Evolutionary conservation across 192 early-diverging fungal genomes (phyloP).

Genomic region (Coemansia sp.): DNA sequence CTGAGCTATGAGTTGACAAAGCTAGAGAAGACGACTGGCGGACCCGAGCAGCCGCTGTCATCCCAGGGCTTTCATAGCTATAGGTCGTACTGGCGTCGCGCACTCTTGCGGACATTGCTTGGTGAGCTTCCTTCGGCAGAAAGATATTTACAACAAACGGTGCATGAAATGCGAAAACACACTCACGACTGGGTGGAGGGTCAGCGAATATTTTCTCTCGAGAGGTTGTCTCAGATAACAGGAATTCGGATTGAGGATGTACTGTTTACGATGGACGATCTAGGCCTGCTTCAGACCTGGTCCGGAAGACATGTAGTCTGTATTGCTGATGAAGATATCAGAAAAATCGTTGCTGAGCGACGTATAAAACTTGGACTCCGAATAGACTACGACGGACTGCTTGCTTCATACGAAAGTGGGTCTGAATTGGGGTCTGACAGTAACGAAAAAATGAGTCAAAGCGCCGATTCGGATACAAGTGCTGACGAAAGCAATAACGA

Average conservation of each 20-base stretch:
- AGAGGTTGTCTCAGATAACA: constrained; percentile 54
- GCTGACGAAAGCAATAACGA: too few relatives aligned
- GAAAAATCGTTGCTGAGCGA: constrained; percentile 21
- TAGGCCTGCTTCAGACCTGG: constrained; percentile 63
- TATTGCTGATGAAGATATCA: constrained; percentile 39
- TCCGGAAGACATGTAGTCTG: constrained; percentile 43
- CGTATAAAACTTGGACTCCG: constrained; percentile 36
- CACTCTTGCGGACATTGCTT: constrained; percentile 57
- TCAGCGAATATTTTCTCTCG: constrained; percentile 46
- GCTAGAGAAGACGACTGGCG: constrained; percentile 66
- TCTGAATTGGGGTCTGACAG: background rate
- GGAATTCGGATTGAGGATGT: constrained; percentile 72
- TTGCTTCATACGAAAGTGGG: background rate
- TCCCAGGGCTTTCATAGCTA: constrained; percentile 80
- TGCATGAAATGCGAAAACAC: constrained; percentile 1
- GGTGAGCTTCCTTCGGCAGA: constrained; percentile 31
- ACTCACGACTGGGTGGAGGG: constrained; percentile 16
- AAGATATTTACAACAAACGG: constrained; percentile 9
- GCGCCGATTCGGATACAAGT: background rate
- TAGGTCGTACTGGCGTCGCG: constrained; percentile 78
- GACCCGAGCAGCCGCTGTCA: constrained; percentile 87
- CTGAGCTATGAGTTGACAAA: constrained; percentile 87
- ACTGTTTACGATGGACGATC: constrained; percentile 58
- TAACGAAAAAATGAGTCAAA: background rate
- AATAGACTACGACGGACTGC: constrained; percentile 30